Base-by-base conservation (phyloP, 2,329 filamentous ascomycete genomes). In the Blastomyces gilchristii region DNA sequence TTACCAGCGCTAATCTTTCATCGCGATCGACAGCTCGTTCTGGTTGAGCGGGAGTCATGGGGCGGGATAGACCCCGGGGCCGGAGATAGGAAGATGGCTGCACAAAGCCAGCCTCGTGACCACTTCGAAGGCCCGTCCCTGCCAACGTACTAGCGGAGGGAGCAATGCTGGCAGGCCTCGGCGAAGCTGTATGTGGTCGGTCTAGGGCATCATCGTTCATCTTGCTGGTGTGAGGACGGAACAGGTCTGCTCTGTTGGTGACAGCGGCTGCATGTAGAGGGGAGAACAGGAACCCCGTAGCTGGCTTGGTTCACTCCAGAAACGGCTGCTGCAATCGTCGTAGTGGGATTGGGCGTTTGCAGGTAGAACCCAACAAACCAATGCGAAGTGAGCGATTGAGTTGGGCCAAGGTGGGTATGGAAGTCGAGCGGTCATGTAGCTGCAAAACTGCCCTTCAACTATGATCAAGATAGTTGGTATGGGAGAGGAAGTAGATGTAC, bases 1-100 rank as follows among this genome's bases (percentile, higher is more conserved):
- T 74, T 69, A 81, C 79, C 73, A 81, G 71, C 67, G 77, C 79
- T 64, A 78, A 73, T 70, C 76, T 75, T 73, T 81, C 79, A 71
- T 81, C 79, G 69, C 74, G 72, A 67, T 81, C 78, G 67, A 80
- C 76, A 59, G 76, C 74, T 70, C 76, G 77, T 67, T 80, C 77
- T 61, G 74, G 70, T 67, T 74, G 71, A 53, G 70, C 63, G 63
- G 75, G 72, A 66, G 74, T 69, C 71, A 77, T 77, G 74, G 76
- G 74, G 68, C 73, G 71, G 61, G 77, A 74, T 56, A 71, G 67
- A 63, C 69, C 69, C 65, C 71, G 71, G 62, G 74, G 77, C 62
- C 75, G 77, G 67, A 80, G 73, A 68, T 79, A 79, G 65, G 77
- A 79, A 68, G 78, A 76, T 65, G 77, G 79, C 72, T 79, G 76